phyloP scores from a whole-genome alignment of 352 stramenopile species.

The Phytophthora tubulina region DNA sequence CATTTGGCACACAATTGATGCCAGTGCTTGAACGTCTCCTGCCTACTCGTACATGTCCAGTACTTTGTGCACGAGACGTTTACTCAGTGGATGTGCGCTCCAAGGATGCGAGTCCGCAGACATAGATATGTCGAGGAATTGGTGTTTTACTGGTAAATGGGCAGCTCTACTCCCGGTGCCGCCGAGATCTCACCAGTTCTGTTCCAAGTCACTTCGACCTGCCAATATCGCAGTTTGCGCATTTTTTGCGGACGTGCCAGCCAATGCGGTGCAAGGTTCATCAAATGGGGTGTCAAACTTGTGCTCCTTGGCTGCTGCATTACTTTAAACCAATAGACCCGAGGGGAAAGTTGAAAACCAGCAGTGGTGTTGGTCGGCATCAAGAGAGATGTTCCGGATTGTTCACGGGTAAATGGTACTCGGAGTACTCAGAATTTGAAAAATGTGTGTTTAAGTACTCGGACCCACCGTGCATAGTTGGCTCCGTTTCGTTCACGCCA shows the following conservation, averaged over 20 bases:
- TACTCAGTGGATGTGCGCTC: slow-evolving; percentile 83
- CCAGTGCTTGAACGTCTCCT: slow-evolving; percentile 78
- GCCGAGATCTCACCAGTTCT: slow-evolving; percentile 86
- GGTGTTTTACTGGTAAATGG: slow-evolving; percentile 52
- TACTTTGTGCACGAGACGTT: slow-evolving; percentile 79
- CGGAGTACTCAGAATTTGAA: slow-evolving; percentile 49
- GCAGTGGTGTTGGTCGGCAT: slow-evolving; percentile 48
- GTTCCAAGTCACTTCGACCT: slow-evolving; percentile 73
- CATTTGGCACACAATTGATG: slow-evolving; percentile 79
- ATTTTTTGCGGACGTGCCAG: slow-evolving; percentile 68
- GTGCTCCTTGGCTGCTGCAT: slow-evolving; percentile 8
- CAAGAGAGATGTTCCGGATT: slow-evolving; percentile 71
- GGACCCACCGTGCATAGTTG: slow-evolving; percentile 69
- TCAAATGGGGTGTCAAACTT: slow-evolving; percentile 12
- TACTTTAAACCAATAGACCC: slow-evolving; percentile 44
- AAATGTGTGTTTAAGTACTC: slow-evolving; percentile 84
- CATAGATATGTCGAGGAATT: slow-evolving; percentile 30
- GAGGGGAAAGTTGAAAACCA: slow-evolving; percentile 60
- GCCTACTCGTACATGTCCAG: slow-evolving; percentile 83
- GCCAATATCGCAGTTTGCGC: slow-evolving; percentile 58
- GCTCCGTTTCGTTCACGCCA: slow-evolving; percentile 53
- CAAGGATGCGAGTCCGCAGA: slow-evolving; percentile 72
- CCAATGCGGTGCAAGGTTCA: slow-evolving; percentile 26
- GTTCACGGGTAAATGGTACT: slow-evolving; percentile 72
- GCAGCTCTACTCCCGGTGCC: slow-evolving; percentile 56